Base-by-base conservation (phyloP, 441 rosid genomes). In the Dalechampia spathulata region DNA sequence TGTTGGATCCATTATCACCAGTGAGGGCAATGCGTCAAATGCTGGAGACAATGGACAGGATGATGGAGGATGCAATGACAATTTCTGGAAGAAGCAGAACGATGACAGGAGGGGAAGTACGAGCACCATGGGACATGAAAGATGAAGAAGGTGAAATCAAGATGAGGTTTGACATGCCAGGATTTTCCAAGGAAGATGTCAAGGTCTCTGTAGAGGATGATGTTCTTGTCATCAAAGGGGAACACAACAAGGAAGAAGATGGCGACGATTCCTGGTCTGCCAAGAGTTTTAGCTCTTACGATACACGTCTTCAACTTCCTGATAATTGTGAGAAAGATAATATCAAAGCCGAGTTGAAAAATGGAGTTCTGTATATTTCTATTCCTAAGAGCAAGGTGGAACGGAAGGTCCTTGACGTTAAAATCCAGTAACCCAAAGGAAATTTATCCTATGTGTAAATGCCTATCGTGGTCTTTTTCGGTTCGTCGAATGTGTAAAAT, bases 121-220 rank as follows among this genome's bases (percentile, higher is more conserved):
- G 95, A 1, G 63, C 78, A 0, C 96, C 94, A 0, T 90, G 98
- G 95, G 98, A 90, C 58, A 76, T 83, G 28, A 81, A 79, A 20
- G 95, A 90, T 0, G 95, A 76, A 2, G 96, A 87, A 38, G 38
- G 73, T 1, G 98, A 85, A 73, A 73, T 85, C 64, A 83, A 69
- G 71, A 75, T 85, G 90, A 77, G 96, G 60, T 83, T 85, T 10
- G 96, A 87, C 81, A 68, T 90, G 95, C 96, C 95, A 0, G 96
- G 95, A 14, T 76, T 87, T 1, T 65, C 78, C 2, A 87, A 76
- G 79, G 95, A 85, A 32, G 92, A 89, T 0, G 88, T 89, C 3
- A 79, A 74, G 71, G 80, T 90, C 3, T 78, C 76, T 0, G 66
- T 87, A 0, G 95, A 85, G 57, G 88, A 85, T 3, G 81, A 85